Base-by-base conservation (phyloP, 139 green algal genomes). In the Coccomyxa sp. region DNA sequence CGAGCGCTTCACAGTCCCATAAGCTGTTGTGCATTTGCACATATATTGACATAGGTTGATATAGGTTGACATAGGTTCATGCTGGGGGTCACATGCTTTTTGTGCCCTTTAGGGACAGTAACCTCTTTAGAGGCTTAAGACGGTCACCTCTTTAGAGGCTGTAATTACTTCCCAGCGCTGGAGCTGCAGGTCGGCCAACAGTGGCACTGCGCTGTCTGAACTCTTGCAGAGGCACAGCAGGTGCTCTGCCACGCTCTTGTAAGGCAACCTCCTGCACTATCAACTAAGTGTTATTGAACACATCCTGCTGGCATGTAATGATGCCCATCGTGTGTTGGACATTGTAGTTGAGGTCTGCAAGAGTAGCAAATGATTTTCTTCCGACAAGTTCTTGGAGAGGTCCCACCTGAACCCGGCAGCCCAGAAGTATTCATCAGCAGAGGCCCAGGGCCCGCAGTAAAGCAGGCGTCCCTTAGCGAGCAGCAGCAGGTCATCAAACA, bases 401-500 rank as follows among this genome's bases (percentile, higher is more conserved):
- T 32, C 85, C 12, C 82, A 93, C 82, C 66, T 45, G 84, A 84
- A 88, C 15, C 92, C 92, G 11, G 67, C 81, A 0, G 11, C n/a
- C 0, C 79, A 83, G 68, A 96, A 96, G 83, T 86, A 90, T n/a
- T 31, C 45, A 0, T 94, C 87, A 0, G 91, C 86, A 0, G 79
- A 79, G 10, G 13, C 31, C 93, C 93, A 96, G 12, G 84, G 58
- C 0, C 93, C 93, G n/a, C 25, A 85, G 81, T 94, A 96, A 76
- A 92, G 66, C 18, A 88, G 63, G 0, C 80, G 79, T 15, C 93
- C 93, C 63, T 71, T 16, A 1, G 89, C 87, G 60, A 96, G 89
- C 85, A 96, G 90, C 87, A 94, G 86, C 81, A 94, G 91, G 87
- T 95, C 90, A 76, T 96, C 92, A 83, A 95, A 96, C 66, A 87